phyloP scores from a whole-genome alignment of 1,284 basidiomycete genomes.

The Leccinum subrobustum region DNA sequence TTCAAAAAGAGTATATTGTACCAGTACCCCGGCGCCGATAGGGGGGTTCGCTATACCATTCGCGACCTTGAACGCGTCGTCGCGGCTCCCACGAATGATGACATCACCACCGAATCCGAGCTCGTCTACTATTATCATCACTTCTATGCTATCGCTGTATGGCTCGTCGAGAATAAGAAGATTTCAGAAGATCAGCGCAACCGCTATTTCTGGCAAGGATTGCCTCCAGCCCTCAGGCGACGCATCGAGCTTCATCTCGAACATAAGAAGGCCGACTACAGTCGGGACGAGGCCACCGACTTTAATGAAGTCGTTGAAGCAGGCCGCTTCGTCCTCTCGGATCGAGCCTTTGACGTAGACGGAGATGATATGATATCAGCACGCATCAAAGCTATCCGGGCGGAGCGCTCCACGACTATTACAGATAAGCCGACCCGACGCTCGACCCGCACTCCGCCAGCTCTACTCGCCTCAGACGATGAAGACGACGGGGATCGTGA shows the following conservation, averaged over 20 bases:
- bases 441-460: too few species aligned
- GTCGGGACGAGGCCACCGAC: background rate
- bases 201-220: background rate
- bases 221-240: background rate
- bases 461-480: too few species aligned
- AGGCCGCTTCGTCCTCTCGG: background rate
- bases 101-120: too few species aligned
- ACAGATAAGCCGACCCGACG: too few species aligned
- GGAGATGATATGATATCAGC: background rate
- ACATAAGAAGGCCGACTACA: background rate
- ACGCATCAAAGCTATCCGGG: background rate
- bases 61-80: too few species aligned
- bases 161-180: slow-evolving; percentile 13
- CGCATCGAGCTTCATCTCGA: background rate
- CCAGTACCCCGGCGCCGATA: too few species aligned
- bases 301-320: background rate
- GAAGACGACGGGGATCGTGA: too few species aligned
- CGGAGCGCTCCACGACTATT: background rate
- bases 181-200: background rate
- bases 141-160: background rate
- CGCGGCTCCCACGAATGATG: too few species aligned
- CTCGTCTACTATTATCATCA: too few species aligned
- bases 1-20: too few species aligned
- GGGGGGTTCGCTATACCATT: too few species aligned
- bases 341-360: background rate